Percentiles rank a stretch among this genome's conserved stretches.
Conservation (phyloP, 2,329 filamentous ascomycete genomes). For the Aureobasidium sp. region DNA sequence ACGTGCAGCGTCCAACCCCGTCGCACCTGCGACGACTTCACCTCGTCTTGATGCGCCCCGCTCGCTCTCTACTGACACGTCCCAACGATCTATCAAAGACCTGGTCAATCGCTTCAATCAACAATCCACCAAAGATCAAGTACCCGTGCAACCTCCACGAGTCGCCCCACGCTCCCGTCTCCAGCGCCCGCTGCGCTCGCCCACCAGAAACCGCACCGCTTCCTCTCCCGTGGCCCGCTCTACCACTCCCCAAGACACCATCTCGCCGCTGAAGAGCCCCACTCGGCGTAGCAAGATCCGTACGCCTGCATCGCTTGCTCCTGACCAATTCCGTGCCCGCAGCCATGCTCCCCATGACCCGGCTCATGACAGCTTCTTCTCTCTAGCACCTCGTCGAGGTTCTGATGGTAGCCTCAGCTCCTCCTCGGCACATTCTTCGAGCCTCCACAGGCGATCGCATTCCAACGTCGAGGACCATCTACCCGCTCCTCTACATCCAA, state of each 20-base stretch:
- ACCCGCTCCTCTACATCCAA: neutral
- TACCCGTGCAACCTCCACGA: neutral
- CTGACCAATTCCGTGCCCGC: neutral
- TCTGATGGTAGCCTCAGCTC: slow-evolving; percentile 58
- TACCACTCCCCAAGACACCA: neutral
- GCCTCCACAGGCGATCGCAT: slow-evolving; percentile 13
- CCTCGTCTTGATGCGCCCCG: slow-evolving; percentile 21
- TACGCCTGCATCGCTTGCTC: neutral
- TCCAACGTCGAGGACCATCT: slow-evolving; percentile 5
- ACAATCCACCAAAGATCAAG: slow-evolving; percentile 15
- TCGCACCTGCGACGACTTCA: neutral
- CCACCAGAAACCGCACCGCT: neutral
- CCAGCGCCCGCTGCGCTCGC: slow-evolving; percentile 2
- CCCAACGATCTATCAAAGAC: slow-evolving; percentile 68
- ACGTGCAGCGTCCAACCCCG: slow-evolving; percentile 13
- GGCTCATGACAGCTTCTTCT: slow-evolving; percentile 7
- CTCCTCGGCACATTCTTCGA: slow-evolving; percentile 1
- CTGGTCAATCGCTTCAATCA: slow-evolving; percentile 72
- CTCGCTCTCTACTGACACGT: slow-evolving; percentile 25
- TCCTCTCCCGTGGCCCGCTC: neutral
- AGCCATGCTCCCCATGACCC: neutral
- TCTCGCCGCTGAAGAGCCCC: slow-evolving; percentile 8
- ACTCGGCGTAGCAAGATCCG: slow-evolving; percentile 5
- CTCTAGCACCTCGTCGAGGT: slow-evolving; percentile 41
- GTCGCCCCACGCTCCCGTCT: neutral